These are phyloP conservation scores for Penicillium hesseltinei DNA, from an alignment of 2,329 filamentous ascomycete genomes.

Conservation along the genomic window DNA sequence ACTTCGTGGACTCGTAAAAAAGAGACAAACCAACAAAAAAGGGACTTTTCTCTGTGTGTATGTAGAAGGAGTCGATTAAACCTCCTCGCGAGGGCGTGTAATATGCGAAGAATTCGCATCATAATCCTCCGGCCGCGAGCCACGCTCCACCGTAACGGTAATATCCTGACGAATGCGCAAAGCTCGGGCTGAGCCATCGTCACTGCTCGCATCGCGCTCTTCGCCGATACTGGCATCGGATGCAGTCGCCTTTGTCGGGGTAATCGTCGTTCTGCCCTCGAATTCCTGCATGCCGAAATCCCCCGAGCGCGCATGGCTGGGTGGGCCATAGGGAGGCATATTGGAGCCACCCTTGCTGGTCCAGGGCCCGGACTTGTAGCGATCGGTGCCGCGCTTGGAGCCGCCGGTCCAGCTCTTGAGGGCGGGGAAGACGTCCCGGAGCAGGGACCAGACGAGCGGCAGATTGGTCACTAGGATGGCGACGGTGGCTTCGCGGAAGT, in stretches of 20 bases:
- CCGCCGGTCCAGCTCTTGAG: conserved; percentile 43
- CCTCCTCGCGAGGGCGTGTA: conserved; percentile 14
- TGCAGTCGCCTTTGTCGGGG: conserved; percentile 27
- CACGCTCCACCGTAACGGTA: conserved; percentile 33
- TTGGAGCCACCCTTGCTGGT: conserved; percentile 30
- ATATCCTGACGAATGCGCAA: conserved; percentile 42
- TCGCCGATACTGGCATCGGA: conserved; percentile 32
- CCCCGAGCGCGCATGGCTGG: conserved; percentile 28
- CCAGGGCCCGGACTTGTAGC: conserved; percentile 35
- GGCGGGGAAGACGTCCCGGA: conserved; percentile 49
- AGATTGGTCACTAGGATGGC: conserved; percentile 52
- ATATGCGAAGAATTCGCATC: conserved; percentile 12
- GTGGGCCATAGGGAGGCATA: conserved; percentile 28
- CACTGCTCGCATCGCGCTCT: conserved; percentile 32
- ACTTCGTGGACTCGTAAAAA: conserved; percentile 15
- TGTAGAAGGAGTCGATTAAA: conserved; percentile 3
- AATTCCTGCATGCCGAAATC: conserved; percentile 35
- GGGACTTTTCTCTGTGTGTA: not conserved
- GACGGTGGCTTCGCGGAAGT: conserved; percentile 47
- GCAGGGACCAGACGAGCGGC: conserved; percentile 52
- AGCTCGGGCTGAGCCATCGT: conserved; percentile 39
- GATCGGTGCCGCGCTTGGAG: conserved; percentile 34
- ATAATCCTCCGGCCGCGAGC: conserved; percentile 16
- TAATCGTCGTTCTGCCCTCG: conserved; percentile 25
- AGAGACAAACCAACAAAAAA: not conserved